phyloP scores from a whole-genome alignment of 2,329 filamentous ascomycete genomes.

The Aspergillus felis region DNA sequence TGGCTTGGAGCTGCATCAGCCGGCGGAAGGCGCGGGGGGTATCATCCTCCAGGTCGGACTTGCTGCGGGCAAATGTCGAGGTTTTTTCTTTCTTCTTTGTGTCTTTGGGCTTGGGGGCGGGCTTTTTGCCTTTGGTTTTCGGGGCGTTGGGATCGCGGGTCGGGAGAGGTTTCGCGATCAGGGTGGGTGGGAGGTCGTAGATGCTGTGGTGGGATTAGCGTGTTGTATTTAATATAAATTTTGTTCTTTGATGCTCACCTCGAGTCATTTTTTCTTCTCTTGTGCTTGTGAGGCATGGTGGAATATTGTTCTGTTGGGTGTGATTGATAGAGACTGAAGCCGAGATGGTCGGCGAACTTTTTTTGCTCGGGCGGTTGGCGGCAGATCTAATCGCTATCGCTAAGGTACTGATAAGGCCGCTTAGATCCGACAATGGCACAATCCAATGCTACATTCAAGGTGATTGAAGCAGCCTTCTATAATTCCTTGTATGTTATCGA shows the following conservation, averaged over 20 bases:
- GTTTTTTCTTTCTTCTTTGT: slow-evolving; percentile 45
- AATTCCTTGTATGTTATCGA: background rate
- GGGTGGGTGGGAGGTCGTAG: slow-evolving; percentile 59
- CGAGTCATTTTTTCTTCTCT: slow-evolving; percentile 50
- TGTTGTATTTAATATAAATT: slow-evolving; percentile 1
- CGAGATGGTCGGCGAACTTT: slow-evolving; percentile 3
- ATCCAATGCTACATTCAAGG: background rate
- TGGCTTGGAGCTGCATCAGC: slow-evolving; percentile 69
- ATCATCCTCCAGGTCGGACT: slow-evolving; percentile 59
- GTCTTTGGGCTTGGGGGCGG: slow-evolving; percentile 33
- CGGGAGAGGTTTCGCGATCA: slow-evolving; percentile 57
- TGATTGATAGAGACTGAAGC: slow-evolving; percentile 1
- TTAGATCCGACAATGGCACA: background rate
- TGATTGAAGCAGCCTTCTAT: too few relatives aligned
- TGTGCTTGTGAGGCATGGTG: slow-evolving; percentile 84
- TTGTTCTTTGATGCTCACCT: background rate
- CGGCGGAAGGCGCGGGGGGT: slow-evolving; percentile 83
- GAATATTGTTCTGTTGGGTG: slow-evolving; percentile 7
- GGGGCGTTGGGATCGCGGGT: slow-evolving; percentile 43
- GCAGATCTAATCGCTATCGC: slow-evolving; percentile 5
- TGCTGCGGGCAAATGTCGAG: slow-evolving; percentile 12
- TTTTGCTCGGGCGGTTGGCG: slow-evolving; percentile 1
- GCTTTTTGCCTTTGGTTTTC: background rate
- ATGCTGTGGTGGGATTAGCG: slow-evolving; percentile 27
- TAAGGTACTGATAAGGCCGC: background rate